A percentile compares a stretch with the other conserved stretches of the same genome.
phyloP scores from a whole-genome alignment of 345 rosid genomes.

The Gossypioides kirkii region DNA sequence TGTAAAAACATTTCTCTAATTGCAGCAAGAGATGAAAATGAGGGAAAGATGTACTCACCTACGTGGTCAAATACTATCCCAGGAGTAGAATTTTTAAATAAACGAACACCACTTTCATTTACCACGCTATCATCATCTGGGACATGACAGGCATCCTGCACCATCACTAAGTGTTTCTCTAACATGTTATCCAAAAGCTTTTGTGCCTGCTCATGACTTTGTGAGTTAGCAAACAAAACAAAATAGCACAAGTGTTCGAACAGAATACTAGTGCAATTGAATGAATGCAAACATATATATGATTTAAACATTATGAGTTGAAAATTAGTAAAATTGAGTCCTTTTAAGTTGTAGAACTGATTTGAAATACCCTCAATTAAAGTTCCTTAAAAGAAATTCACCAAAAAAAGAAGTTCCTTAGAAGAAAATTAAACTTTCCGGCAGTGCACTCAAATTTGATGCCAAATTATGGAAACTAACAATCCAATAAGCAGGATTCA shows the following conservation, averaged over 20 bases:
- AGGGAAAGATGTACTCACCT: constrained; percentile 33
- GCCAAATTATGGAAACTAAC: background rate
- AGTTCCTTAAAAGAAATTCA: background rate
- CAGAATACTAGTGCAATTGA: background rate
- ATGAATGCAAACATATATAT: background rate
- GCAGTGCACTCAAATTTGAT: background rate
- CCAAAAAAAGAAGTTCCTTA: background rate
- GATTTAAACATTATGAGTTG: background rate
- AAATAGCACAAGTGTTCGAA: background rate
- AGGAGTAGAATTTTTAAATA: constrained; percentile 55
- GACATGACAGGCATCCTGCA: constrained; percentile 26
- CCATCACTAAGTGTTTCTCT: constrained; percentile 53
- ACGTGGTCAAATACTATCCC: constrained; percentile 68
- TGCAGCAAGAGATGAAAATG: background rate
- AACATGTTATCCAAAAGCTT: constrained; percentile 67
- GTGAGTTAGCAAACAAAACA: background rate
- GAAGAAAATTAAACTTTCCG: background rate
- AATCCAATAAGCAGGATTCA: background rate
- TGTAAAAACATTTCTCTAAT: background rate
- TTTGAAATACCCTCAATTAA: background rate
- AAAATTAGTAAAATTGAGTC: background rate
- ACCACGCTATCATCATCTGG: constrained; percentile 23
- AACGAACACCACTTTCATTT: constrained; percentile 53
- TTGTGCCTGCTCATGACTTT: constrained; percentile 50
- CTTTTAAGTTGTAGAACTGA: background rate